Base-by-base conservation (phyloP, 257 asterid genomes). In the Fraxinus pennsylvanica region DNA sequence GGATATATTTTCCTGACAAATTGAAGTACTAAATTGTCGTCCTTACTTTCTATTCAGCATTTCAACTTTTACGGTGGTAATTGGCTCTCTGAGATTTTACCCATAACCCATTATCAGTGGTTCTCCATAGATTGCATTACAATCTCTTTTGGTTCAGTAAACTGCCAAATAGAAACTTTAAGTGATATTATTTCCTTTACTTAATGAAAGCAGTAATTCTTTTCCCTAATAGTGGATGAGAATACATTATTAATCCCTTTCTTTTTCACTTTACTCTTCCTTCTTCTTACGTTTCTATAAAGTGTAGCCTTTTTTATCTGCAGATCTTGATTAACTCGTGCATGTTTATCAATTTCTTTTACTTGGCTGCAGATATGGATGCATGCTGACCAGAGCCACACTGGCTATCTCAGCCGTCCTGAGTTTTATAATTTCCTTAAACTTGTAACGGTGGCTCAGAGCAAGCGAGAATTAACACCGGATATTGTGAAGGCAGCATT, bases 381-480 rank as follows among this genome's bases (percentile, higher is more conserved):
- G 85, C 89, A 87, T 76, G 96, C 94, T 70, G 98, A 95, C 80
- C 95, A 90, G 85, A 91, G 85, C 70, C 94, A 76, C 72, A 84
- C 78, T 74, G 99, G 98, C 52, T 92, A 77, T 84, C 98, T 95
- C 47, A 80, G 91, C 76, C 97, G 94, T 47, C 84, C 90, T 25
- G 99, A 93, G 84, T 95, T 95, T 84, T 92, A 86, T 83, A 95
- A 92, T 83, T 98, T 97, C 81, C 97, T 95, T 61, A 95, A 89
- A 88, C 97, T 95, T 72, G 97, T 95, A 68, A 95, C 99, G 2
- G 98, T 95, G 82, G 99, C 99, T 74, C 99, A 95, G 84, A 95
- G 93, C 84, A 95, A 95, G 85, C 89, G 96, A 63, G 99, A 92
- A 57, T 89, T 95, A 84, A 91, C 97, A 29, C 91, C 96, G 9